Base-by-base conservation (phyloP, 1,139 yeast genomes). In the Yamadazyma siamensis region DNA sequence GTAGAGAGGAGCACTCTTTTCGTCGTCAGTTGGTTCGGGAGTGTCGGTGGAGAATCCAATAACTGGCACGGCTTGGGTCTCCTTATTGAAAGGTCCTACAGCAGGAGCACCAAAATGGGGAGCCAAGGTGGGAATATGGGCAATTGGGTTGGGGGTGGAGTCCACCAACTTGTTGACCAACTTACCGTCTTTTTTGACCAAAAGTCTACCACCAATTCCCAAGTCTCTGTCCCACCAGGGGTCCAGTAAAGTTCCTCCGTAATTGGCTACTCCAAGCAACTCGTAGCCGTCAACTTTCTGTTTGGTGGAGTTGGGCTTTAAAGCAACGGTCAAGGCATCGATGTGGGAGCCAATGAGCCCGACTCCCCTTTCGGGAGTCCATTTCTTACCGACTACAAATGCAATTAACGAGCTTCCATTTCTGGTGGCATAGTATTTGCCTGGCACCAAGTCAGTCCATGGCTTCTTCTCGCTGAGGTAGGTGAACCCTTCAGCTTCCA, bases 161-260 rank as follows among this genome's bases (percentile, higher is more conserved):
- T 58, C 58, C 8, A 68, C 56, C 28, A 65, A 39, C 28, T 50
- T 48, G 6, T 57, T 50, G 5, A 26, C 29, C 7, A 60, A 40
- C 25, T 47, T 48, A 2, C 65, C 29, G 32, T 45, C 38, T 11
- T 37, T 49, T 34, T 48, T 52, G 6, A 63, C 54, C 32, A 63
- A 47, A 20, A 67, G 51, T 27, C 65, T 49, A 9, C 75, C 75
- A n/a, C 73, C 74, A 31, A 68, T 44, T 5, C 71, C 74, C 36
- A 68, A 61, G 43, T 68, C 75, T 39, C 75, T 49, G 41, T 66
- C 71, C 48, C 64, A 54, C 70, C 72, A 65, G 3, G 58, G 42
- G 14, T 49, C 46, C 9, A 51, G 54, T 36, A 64, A 52, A 4
- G 65, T 52, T 6, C 72, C 71, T 4, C 66, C 60, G 41, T 68